Base-by-base conservation (phyloP, 495 filamentous ascomycete species). In the Bryoglossum gracile region DNA sequence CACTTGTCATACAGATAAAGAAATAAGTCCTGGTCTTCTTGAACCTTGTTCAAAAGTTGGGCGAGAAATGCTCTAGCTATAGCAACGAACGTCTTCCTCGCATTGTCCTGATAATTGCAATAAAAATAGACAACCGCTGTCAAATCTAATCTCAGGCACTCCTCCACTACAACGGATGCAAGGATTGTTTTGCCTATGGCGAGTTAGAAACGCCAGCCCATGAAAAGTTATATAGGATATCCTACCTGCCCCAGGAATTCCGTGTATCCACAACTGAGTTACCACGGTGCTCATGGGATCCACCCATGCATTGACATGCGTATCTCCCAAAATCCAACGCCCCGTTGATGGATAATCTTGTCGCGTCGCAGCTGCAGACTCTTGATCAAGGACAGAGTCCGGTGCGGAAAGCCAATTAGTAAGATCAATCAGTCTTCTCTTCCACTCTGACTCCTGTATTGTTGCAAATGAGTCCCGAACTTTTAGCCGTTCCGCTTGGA, bases 181-280 rank as follows among this genome's bases (percentile, higher is more conserved):
- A 73, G 55, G 30, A 69, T 50, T 3, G 67, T 70, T 63, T 73
- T 72, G 1, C 71, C 70, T 73, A 34, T 43, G 21, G 17, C 9
- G 28, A 2, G n/a, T 53, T 24, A 54, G 45, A 14, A 49, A 42
- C n/a, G 3, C 23, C 0, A 25, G 14, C 10, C n/a, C 3, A 11
- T 10, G 40, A 43, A 23, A 25, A 28, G 18, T 16, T n/a, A n/a
- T n/a, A n/a, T n/a, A n/a, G n/a, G 8, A 2, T 32, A 43, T 18
- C 39, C 42, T 58, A 74, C 70, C 70, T 43, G 68, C 65, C 14
- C 70, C 70, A 30, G 66, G 69, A n/a, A 67, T 69, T 1, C 68
- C 70, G 53, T 61, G 61, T 13, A 74, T n/a, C 69, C 69, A 74
- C 33, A 71, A n/a, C 23, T 69, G 32, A 5, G 62, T 54, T 6